Conservation (phyloP, 2,329 filamentous ascomycete species). For the Aschersonia sp. region DNA sequence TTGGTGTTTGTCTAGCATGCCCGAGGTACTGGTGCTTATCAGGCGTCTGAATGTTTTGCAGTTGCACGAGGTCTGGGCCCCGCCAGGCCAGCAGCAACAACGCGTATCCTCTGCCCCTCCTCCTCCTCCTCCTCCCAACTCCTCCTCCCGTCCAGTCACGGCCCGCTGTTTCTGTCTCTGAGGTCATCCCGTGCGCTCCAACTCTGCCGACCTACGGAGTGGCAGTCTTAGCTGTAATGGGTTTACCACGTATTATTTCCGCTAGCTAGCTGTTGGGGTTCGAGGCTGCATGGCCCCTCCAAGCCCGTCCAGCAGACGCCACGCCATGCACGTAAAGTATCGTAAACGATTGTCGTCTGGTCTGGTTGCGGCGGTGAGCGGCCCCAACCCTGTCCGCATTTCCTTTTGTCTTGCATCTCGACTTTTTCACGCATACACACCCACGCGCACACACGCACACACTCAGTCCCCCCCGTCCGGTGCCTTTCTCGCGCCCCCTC, state of each 20-base stretch:
- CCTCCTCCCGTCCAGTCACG: background rate
- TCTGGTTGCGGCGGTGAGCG: background rate
- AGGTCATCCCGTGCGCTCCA: background rate
- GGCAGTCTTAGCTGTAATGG: background rate
- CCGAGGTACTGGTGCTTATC: no score
- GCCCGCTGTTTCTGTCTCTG: background rate
- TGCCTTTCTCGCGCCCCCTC: background rate
- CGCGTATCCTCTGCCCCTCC: background rate
- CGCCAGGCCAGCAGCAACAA: background rate
- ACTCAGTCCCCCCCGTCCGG: background rate
- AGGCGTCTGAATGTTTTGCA: no score
- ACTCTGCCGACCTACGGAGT: no score
- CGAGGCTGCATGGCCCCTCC: background rate
- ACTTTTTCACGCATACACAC: background rate
- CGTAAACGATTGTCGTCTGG: background rate
- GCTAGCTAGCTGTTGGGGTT: background rate
- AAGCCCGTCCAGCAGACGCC: no score
- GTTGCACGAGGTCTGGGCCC: background rate
- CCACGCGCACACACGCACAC: background rate
- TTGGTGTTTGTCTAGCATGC: no score
- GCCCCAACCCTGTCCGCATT: background rate
- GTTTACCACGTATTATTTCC: background rate
- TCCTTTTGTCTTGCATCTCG: background rate
- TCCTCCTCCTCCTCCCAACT: background rate
- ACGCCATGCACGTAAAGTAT: background rate